These are phyloP conservation scores for Rhinocladiella similis DNA, from an alignment of 2,329 filamentous ascomycete genomes.

Conservation along the genomic window DNA sequence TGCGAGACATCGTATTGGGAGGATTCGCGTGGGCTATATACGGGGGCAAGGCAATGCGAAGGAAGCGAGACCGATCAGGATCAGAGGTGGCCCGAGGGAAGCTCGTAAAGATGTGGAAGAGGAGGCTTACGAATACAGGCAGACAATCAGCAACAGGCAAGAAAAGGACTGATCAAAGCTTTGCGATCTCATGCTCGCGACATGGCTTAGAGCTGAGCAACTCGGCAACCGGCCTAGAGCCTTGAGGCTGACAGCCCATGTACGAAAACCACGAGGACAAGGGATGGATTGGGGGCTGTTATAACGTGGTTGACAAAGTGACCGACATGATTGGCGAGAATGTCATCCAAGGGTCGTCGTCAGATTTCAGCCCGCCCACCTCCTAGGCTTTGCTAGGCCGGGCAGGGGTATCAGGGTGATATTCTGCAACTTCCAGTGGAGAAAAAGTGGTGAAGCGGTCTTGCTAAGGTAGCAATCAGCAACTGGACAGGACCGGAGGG, in stretches of 20 bases:
- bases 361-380: slow-evolving; percentile 12
- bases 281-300: slow-evolving; percentile 13
- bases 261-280: background rate
- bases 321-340: slow-evolving; percentile 11
- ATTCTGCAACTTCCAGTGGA: slow-evolving; percentile 2
- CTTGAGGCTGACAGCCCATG: slow-evolving; percentile 18
- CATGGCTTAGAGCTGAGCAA: slow-evolving; percentile 17
- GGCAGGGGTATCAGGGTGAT: slow-evolving; percentile 5
- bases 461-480: slow-evolving; percentile 6
- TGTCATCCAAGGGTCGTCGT: background rate
- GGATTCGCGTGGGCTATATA: slow-evolving; percentile 15
- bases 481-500: background rate
- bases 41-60: background rate
- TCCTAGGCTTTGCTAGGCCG: slow-evolving; percentile 7
- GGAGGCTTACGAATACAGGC: slow-evolving; percentile 1
- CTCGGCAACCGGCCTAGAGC: slow-evolving; percentile 2
- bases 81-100: background rate
- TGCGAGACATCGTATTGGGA: slow-evolving; percentile 12
- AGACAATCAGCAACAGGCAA: slow-evolving; percentile 11
- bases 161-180: slow-evolving; percentile 1
- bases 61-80: slow-evolving; percentile 1
- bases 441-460: slow-evolving; percentile 7
- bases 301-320: slow-evolving; percentile 11
- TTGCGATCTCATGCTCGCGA: slow-evolving; percentile 11
- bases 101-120: slow-evolving; percentile 1